A percentile compares a stretch with the other conserved stretches of the same genome.
phyloP scores from a whole-genome alignment of 1,284 basidiomycete genomes.

The Ustilago xerochloae region DNA sequence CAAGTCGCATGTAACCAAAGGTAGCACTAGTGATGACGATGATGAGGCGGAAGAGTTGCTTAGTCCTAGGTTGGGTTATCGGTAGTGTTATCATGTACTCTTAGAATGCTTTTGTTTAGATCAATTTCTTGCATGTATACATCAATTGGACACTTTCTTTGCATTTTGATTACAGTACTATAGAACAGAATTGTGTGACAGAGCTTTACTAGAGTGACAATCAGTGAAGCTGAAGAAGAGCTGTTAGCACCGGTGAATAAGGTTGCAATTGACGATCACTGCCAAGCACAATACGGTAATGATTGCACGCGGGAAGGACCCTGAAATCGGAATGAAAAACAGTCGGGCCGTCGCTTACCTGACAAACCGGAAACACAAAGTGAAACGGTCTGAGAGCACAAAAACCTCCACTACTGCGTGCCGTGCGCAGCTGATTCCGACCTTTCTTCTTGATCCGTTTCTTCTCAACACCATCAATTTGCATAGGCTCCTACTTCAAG shows the following conservation, averaged over 20 bases:
- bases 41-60: conserved; percentile 44
- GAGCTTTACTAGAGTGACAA: background rate
- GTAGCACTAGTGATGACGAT: conserved; percentile 34
- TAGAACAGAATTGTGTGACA: background rate
- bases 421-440: too few relatives aligned
- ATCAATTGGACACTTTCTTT: conserved; percentile 8
- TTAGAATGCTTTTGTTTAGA: conserved; percentile 8
- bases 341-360: conserved; percentile 19
- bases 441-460: background rate
- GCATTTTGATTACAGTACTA: background rate
- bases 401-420: conserved; percentile 8
- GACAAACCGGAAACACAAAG: conserved; percentile 1
- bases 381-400: background rate
- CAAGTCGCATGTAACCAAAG: conserved; percentile 6
- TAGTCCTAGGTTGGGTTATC: conserved; percentile 36
- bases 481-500: too few relatives aligned
- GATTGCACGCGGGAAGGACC: conserved; percentile 10
- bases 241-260: background rate
- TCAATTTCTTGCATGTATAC: background rate
- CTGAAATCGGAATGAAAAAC: conserved; percentile 6
- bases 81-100: background rate
- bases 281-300: background rate
- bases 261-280: conserved; percentile 32
- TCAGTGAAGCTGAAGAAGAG: background rate
- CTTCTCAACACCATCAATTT: background rate